Evolutionary conservation across 805 yeast species (phyloP).

Genomic region (Starmera quercuum): DNA sequence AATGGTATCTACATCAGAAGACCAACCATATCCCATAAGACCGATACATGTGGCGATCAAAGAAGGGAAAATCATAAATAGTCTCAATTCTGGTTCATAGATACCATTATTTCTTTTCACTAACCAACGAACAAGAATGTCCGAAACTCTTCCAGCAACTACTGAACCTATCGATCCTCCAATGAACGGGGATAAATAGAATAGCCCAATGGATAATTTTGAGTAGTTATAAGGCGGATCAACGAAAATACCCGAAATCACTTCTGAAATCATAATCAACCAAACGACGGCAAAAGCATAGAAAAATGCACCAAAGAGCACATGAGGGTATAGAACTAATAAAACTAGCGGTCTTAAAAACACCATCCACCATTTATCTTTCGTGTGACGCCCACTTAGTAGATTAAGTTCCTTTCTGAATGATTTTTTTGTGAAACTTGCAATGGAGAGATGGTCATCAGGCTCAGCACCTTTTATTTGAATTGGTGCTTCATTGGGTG

Average conservation of each 20-base stretch:
- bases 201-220: constrained; percentile 40
- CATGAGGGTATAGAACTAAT: constrained; percentile 37
- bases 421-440: constrained; percentile 8
- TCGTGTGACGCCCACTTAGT: constrained; percentile 40
- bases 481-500: neutral
- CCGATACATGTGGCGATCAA: constrained; percentile 37
- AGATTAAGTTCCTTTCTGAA: constrained; percentile 30
- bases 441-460: neutral
- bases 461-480: neutral
- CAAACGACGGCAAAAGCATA: constrained; percentile 55
- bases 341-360: constrained; percentile 47
- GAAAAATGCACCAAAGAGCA: constrained; percentile 42
- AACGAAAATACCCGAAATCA: constrained; percentile 42
- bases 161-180: constrained; percentile 54
- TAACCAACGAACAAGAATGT: constrained; percentile 36
- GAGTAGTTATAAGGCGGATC: constrained; percentile 32
- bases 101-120: constrained; percentile 41
- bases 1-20: constrained; percentile 33
- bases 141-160: constrained; percentile 43
- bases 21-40: constrained; percentile 60
- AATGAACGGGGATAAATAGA: constrained; percentile 47
- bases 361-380: constrained; percentile 48
- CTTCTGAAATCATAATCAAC: constrained; percentile 55
- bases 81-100: constrained; percentile 57
- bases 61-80: constrained; percentile 46